Evolutionary conservation across 1,284 basidiomycete species (phyloP).

Genomic region (Chondrostereum purpureum): DNA sequence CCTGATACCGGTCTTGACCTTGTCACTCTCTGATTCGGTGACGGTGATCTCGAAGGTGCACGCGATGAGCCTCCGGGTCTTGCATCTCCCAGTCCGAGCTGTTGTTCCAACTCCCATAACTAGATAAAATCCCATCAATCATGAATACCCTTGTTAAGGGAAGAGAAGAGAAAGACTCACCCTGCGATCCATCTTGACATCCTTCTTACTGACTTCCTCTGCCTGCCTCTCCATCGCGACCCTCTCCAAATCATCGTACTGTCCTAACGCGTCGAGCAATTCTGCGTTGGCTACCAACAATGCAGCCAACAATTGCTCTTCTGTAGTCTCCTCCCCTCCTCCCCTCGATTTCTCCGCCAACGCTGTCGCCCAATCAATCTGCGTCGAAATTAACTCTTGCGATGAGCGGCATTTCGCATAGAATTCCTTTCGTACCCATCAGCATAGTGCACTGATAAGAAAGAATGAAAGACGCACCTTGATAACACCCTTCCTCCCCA

Average conservation of each 20-base stretch:
- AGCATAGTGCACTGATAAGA: conserved; percentile 67
- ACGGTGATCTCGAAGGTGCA: neutral
- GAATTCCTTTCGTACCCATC: conserved; percentile 73
- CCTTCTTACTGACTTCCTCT: conserved; percentile 54
- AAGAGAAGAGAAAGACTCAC: conserved; percentile 29
- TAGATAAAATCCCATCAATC: neutral
- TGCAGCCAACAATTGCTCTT: conserved; percentile 58
- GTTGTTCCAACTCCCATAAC: neutral
- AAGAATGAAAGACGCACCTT: conserved; percentile 41
- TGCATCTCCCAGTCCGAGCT: neutral
- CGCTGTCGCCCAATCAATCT: conserved; percentile 76
- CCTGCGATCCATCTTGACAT: conserved; percentile 47
- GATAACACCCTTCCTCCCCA: conserved; percentile 53
- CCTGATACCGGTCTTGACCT: neutral
- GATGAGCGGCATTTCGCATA: conserved; percentile 62
- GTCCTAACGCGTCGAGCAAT: conserved; percentile 33
- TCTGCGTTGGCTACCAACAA: conserved; percentile 58
- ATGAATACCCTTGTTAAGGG: neutral
- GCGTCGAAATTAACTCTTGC: conserved; percentile 67
- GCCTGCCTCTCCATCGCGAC: conserved; percentile 56
- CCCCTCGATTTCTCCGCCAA: conserved; percentile 52
- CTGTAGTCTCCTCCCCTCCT: conserved; percentile 38
- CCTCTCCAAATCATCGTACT: conserved; percentile 63
- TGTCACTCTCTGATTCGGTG: neutral
- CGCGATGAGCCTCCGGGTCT: neutral